Conservation (phyloP, 1,284 basidiomycete species). For the Amylostereum areolatum region DNA sequence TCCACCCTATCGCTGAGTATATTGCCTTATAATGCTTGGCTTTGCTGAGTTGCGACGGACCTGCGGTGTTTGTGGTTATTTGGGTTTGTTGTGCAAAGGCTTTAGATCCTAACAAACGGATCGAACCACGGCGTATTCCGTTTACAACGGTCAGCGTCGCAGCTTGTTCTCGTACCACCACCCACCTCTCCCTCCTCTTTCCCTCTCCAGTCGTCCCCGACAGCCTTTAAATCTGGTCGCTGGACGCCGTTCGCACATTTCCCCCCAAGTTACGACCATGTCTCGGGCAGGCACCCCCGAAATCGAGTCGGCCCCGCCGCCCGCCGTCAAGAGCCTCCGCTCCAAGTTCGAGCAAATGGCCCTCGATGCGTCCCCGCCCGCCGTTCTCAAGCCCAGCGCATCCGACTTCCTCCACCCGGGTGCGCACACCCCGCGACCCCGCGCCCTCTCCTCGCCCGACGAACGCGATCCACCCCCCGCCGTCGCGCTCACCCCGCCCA, state of each 20-base stretch:
- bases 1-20: too few relatives aligned
- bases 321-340: constrained; percentile 60
- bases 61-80: neutral
- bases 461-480: neutral
- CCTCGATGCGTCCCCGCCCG: constrained; percentile 15
- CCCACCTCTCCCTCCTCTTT: neutral
- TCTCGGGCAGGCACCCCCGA: constrained; percentile 5
- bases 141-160: too few relatives aligned
- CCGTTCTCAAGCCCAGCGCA: constrained; percentile 13
- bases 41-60: neutral
- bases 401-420: constrained; percentile 22
- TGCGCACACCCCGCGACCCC: constrained; percentile 31
- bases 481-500: neutral
- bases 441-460: constrained; percentile 26
- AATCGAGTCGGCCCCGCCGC: constrained; percentile 43
- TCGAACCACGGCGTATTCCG: too few relatives aligned
- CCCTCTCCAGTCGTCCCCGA: too few relatives aligned
- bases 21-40: neutral
- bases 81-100: neutral
- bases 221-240: too few relatives aligned
- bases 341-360: constrained; percentile 64
- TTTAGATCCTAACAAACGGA: neutral
- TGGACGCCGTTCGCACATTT: too few relatives aligned
- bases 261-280: too few relatives aligned
- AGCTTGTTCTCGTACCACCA: too few relatives aligned